Base-by-base conservation (phyloP, 371 early-diverging fungal genomes). In the Neoconidiobolus thromboides region DNA sequence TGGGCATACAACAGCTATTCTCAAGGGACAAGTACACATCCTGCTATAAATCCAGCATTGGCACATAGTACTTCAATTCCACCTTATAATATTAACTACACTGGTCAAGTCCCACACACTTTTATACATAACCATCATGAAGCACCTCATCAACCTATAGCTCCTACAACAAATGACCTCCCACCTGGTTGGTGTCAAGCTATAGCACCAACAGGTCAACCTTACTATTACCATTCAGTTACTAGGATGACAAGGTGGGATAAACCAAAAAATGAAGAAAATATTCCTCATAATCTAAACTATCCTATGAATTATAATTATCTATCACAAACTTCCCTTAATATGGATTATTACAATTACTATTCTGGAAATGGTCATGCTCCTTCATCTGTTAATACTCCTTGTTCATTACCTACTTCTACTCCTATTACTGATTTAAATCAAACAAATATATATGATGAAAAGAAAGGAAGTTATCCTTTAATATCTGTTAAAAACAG, bases 211-310 rank as follows among this genome's bases (percentile, higher is more conserved):
- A 60, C 10, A 10, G 60, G 60, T 38, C 50, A 48, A 14, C 40
- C 48, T 14, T 60, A 60, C 40, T 60, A 60, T 40, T 60, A 60
- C 41, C 6, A 60, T 41, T 26, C 41, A 3, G 26, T 60, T 46
- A 60, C 60, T 10, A 15, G 41, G n/a, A 37, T 15, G 48, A 38
- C 39, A 5, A 60, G 48, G 9, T 60, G 60, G 60, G 48, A 60
- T 3, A 26, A n/a, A 26, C 60, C 60, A 36, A 14, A 37, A 15
- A 37, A 15, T 36, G 5, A 14, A 38, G 26, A 14, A 9, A 38
- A 51, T 9, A 14, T 10, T 36, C 7, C 7, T 36, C 52, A 14
- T 51, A 7, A 14, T 10, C 52, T 26, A 36, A 36, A 3, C 52
- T 41, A 26, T 42, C 14, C 37, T 6, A 26, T 41, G 12, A 3